These are phyloP conservation scores for Fusarium mundagurra DNA, from an alignment of 2,329 filamentous ascomycete species.

Conservation along the genomic window DNA sequence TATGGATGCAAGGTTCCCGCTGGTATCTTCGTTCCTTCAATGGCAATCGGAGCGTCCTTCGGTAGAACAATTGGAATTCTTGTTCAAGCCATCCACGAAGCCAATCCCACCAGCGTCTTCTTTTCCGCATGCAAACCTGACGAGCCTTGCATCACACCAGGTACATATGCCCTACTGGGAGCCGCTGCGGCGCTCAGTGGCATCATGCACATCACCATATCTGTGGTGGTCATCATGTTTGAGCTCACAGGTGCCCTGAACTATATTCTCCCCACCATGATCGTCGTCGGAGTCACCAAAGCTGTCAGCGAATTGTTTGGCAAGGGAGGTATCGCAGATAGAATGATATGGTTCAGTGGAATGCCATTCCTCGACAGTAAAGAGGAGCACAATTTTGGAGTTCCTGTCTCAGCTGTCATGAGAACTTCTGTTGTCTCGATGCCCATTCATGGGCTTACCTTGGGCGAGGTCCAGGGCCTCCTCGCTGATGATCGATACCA, in stretches of 20 bases:
- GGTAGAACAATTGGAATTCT: slow-evolving; percentile 94
- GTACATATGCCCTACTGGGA: slow-evolving; percentile 95
- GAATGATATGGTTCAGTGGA: slow-evolving; percentile 98
- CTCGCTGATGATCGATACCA: slow-evolving; percentile 84
- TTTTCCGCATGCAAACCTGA: slow-evolving; percentile 91
- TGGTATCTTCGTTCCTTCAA: slow-evolving; percentile 97
- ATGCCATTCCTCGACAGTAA: slow-evolving; percentile 98
- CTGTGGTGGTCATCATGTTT: slow-evolving; percentile 99
- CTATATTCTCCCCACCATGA: slow-evolving; percentile 98
- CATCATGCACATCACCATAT: slow-evolving; percentile 98
- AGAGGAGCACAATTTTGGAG: slow-evolving; percentile 95
- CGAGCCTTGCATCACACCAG: slow-evolving; percentile 94
- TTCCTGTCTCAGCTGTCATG: slow-evolving; percentile 93
- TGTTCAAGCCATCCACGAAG: slow-evolving; percentile 88
- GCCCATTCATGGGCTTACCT: slow-evolving; percentile 76
- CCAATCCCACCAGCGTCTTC: slow-evolving; percentile 82
- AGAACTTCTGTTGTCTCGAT: slow-evolving; percentile 78
- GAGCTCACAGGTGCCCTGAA: slow-evolving; percentile 96
- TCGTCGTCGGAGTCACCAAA: slow-evolving; percentile 97
- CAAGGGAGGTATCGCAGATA: slow-evolving; percentile 96
- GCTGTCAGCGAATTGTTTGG: slow-evolving; percentile 89
- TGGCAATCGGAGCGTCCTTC: slow-evolving; percentile 96
- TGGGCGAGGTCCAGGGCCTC: slow-evolving; percentile 81
- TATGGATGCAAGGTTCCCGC: slow-evolving; percentile 98
- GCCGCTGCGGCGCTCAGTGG: slow-evolving; percentile 91